A percentile compares a stretch with the other conserved stretches of the same genome.
Conservation (phyloP, 2,329 filamentous ascomycete species). For the Alternaria consortialis region DNA sequence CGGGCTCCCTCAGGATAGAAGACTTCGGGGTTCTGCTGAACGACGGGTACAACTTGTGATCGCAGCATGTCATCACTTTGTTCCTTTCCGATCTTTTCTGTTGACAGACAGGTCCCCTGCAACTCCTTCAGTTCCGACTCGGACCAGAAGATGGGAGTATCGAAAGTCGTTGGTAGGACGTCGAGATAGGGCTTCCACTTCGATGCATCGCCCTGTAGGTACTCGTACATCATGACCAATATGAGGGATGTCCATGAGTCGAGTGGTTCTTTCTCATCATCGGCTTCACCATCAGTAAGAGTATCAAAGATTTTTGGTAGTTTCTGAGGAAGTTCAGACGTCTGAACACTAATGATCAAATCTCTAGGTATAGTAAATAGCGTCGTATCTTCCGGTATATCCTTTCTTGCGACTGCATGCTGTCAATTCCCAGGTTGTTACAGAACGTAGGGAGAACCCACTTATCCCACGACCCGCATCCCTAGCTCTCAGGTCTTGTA, state of each 20-base stretch:
- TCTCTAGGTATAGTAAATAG: slow-evolving; percentile 33
- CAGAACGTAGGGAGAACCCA: slow-evolving; percentile 3
- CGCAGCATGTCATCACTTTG: slow-evolving; percentile 30
- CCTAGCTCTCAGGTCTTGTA: slow-evolving; percentile 27
- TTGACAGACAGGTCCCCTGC: slow-evolving; percentile 28
- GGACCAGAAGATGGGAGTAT: slow-evolving; percentile 37
- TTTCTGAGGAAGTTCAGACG: slow-evolving; percentile 25
- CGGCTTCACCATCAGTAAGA: slow-evolving; percentile 15
- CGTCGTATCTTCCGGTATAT: slow-evolving; percentile 28
- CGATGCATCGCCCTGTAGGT: slow-evolving; percentile 29
- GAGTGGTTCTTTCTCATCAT: slow-evolving; percentile 25
- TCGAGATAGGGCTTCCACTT: slow-evolving; percentile 37
- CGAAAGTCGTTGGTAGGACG: slow-evolving; percentile 28
- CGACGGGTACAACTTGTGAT: slow-evolving; percentile 23
- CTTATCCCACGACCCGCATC: slow-evolving; percentile 36
- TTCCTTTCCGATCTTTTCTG: slow-evolving; percentile 33
- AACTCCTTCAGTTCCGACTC: slow-evolving; percentile 31
- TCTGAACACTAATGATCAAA: slow-evolving; percentile 32
- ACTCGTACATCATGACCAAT: slow-evolving; percentile 32
- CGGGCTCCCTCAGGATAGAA: slow-evolving; percentile 20
- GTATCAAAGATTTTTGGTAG: slow-evolving; percentile 29
- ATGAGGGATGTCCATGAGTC: slow-evolving; percentile 36
- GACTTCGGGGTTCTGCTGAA: slow-evolving; percentile 15
- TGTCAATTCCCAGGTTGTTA: neutral
- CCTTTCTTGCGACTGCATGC: slow-evolving; percentile 21